A percentile compares a stretch with the other conserved stretches of the same genome.
These are phyloP conservation scores for Aspergillus sp. DNA, from an alignment of 2,329 filamentous ascomycete genomes.

Conservation along the genomic window DNA sequence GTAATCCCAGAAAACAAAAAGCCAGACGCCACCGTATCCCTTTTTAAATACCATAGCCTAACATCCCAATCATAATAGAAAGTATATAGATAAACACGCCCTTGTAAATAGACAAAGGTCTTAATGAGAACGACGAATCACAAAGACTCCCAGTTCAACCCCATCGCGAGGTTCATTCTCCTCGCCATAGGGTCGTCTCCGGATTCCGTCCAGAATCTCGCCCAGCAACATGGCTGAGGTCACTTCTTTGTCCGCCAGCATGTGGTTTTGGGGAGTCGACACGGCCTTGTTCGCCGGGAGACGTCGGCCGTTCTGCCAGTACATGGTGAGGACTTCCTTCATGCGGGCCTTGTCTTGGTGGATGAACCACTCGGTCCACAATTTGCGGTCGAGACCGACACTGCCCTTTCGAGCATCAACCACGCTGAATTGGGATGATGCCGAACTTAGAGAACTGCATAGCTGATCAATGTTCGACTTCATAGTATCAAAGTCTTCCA, in stretches of 20 bases:
- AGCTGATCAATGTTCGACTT: constrained; percentile 35
- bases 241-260: constrained; percentile 39
- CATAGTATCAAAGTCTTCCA: constrained; percentile 53
- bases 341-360: constrained; percentile 60
- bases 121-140: constrained; percentile 39
- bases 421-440: constrained; percentile 38
- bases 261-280: constrained; percentile 18
- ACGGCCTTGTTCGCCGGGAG: constrained; percentile 24
- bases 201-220: constrained; percentile 57
- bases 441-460: constrained; percentile 35
- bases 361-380: constrained; percentile 62
- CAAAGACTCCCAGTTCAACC: constrained; percentile 46
- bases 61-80: no score
- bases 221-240: constrained; percentile 54
- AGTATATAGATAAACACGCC: no score
- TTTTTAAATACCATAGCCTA: constrained; percentile 8
- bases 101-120: no score
- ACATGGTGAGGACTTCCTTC: constrained; percentile 43
- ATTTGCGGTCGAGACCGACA: constrained; percentile 46
- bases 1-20: background rate
- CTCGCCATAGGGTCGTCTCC: constrained; percentile 43
- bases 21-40: background rate
- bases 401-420: constrained; percentile 49
- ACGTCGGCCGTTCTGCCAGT: constrained; percentile 37
- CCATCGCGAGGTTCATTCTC: constrained; percentile 40